Conservation (phyloP, 192 early-diverging fungal genomes). For the Lobosporangium transversale region DNA sequence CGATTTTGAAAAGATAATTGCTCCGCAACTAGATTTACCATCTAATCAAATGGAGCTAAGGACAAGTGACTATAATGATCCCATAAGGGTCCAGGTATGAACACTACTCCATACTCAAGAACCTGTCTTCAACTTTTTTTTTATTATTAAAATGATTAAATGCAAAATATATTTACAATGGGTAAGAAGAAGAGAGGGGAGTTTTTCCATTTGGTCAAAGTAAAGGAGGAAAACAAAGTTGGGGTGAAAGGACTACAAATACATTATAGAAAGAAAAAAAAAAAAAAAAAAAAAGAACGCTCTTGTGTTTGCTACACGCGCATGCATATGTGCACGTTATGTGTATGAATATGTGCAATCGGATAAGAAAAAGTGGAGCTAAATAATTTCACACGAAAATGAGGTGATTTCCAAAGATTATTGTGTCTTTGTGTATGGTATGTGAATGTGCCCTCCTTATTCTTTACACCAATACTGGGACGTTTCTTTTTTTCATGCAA, state of each 20-base stretch:
- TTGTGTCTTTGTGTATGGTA: neutral
- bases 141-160: neutral
- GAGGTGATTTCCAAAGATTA: neutral
- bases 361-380: neutral
- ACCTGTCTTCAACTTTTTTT: too few relatives aligned
- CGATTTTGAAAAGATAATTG: too few relatives aligned
- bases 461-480: neutral
- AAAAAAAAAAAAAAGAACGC: neutral
- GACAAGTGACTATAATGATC: too few relatives aligned
- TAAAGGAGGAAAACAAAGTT: neutral
- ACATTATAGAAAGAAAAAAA: neutral
- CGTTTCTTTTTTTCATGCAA: neutral
- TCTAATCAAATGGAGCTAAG: too few relatives aligned
- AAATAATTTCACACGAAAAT: conserved; percentile 1
- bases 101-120: too few relatives aligned
- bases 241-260: neutral
- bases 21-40: too few relatives aligned
- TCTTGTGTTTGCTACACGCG: neutral
- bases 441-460: neutral
- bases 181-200: neutral
- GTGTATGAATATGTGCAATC: too few relatives aligned
- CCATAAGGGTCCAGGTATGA: too few relatives aligned
- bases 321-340: too few relatives aligned
- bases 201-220: neutral
- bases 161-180: conserved; percentile 14